Evolutionary conservation across 495 filamentous ascomycete species (phyloP).

Genomic region (Aspergillus sclerotiicarbonarius): DNA sequence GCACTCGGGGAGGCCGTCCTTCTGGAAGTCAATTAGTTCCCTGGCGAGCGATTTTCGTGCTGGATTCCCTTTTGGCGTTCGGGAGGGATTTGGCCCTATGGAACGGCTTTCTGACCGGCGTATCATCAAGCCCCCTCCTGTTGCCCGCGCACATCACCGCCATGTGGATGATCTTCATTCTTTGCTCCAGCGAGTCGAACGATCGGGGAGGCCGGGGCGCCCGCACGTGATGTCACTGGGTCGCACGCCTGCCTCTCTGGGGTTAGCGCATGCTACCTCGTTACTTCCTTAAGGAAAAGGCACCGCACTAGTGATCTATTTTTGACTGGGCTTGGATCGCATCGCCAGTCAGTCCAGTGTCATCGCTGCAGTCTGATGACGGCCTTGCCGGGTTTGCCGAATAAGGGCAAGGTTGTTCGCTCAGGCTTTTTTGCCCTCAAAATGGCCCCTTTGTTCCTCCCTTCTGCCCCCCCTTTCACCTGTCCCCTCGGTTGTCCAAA

Average conservation of each 20-base stretch:
- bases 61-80: not conserved
- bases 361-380: not conserved
- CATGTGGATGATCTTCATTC: constrained; percentile 6
- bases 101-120: constrained; percentile 2
- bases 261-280: not conserved
- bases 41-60: not conserved
- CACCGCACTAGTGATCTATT: not conserved
- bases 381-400: not conserved
- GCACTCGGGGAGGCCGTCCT: not conserved
- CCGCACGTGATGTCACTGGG: constrained; percentile 15
- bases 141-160: not conserved
- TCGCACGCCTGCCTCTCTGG: not conserved
- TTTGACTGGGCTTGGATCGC: not conserved
- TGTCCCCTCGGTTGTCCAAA: constrained; percentile 1
- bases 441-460: constrained; percentile 16
- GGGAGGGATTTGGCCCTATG: constrained; percentile 4
- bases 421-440: constrained; percentile 20
- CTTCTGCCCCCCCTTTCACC: not conserved
- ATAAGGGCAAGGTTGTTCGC: constrained; percentile 1
- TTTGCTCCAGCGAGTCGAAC: not conserved
- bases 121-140: not conserved
- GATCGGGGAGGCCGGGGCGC: not conserved
- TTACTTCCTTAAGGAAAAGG: not conserved
- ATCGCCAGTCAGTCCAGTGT: not conserved
- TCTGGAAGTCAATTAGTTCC: not conserved